phyloP scores from a whole-genome alignment of 202 grass and related monocot genomes.

The Digitaria exilis region DNA sequence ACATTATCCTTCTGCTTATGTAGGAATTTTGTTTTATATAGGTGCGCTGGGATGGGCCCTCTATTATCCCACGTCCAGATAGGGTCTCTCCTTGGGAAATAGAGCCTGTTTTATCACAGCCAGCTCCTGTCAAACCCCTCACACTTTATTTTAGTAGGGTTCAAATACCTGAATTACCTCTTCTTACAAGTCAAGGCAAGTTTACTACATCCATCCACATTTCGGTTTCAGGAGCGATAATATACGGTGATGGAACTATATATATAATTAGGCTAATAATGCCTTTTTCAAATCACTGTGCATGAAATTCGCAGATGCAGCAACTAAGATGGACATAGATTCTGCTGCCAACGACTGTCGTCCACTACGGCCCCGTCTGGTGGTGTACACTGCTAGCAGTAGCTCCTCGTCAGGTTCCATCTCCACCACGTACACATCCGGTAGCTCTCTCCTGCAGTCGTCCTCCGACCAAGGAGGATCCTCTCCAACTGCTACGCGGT shows the following conservation, averaged over 20 bases:
- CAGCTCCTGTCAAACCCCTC: slow-evolving; percentile 66
- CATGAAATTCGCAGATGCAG: slow-evolving; percentile 38
- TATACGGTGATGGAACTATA: background rate
- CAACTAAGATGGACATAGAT: slow-evolving; percentile 46
- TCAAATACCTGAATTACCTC: slow-evolving; percentile 82
- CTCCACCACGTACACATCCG: too few species aligned
- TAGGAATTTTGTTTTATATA: slow-evolving; percentile 8
- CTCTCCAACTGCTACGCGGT: too few species aligned
- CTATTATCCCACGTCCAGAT: slow-evolving; percentile 80
- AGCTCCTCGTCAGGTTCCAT: too few species aligned
- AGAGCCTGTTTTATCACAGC: slow-evolving; percentile 70
- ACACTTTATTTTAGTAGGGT: slow-evolving; percentile 56
- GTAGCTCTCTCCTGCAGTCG: too few species aligned
- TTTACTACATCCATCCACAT: background rate
- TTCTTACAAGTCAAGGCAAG: slow-evolving; percentile 82
- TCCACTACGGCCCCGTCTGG: too few species aligned
- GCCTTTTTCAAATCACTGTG: background rate
- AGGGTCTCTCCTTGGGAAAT: slow-evolving; percentile 95
- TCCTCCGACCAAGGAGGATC: too few species aligned
- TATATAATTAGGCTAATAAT: background rate
- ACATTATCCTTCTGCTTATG: slow-evolving; percentile 9
- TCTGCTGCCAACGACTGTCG: slow-evolving; percentile 34
- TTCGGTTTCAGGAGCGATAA: background rate
- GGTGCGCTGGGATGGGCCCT: slow-evolving; percentile 96
- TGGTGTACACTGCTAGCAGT: too few species aligned